Evolutionary conservation across 179 eudicot genomes (phyloP), one percentile per base, ranked within the genome.

Genomic region (Pouteria campechiana): DNA sequence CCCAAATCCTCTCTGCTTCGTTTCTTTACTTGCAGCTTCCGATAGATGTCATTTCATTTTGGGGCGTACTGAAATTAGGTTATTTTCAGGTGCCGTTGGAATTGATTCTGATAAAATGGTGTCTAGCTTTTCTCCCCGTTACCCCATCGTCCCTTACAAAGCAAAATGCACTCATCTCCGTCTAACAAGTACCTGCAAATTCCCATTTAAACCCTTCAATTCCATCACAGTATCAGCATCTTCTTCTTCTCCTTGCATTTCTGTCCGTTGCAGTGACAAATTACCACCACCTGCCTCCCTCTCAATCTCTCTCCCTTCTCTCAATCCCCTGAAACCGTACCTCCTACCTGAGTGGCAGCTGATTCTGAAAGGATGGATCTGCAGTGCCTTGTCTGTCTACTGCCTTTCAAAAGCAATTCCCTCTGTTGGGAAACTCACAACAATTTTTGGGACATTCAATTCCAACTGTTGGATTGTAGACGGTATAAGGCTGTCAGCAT

Each of bases 351-450:
- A 83, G 39, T 78, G 76, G 85, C 53, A 60, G 25, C 65, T 76
- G 2, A 72, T 89, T 32, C 47, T 85, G 24, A 62, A 65, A n/a
- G 95, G 86, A 17, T 89, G 89, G 89, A 44, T 65, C 13, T 81
- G 65, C 66, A 66, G 83, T 37, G 86, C 74, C 5, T 40, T 73
- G 30, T 85, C 97, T 1, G 95, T 73, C 22, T 64, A 60, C 46
- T 81, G 79, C 16, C 72, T 89, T 42, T 81, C 95, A 29, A 63
- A 55, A 53, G 66, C 85, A 32, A 69, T 89, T 17, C 90, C 89
- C 16, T 50, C 35, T 38, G 58, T 74, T 9, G 88, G 78, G 3
- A 37, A 60, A 2, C 17, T 89, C 10, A 60, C 97, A 2, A 30
- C 73, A 3, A 25, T 48, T 28, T 37, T 62, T 48, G 29, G 53